Base-by-base conservation (phyloP, 345 rosid genomes). In the Aethionema arabicum region DNA sequence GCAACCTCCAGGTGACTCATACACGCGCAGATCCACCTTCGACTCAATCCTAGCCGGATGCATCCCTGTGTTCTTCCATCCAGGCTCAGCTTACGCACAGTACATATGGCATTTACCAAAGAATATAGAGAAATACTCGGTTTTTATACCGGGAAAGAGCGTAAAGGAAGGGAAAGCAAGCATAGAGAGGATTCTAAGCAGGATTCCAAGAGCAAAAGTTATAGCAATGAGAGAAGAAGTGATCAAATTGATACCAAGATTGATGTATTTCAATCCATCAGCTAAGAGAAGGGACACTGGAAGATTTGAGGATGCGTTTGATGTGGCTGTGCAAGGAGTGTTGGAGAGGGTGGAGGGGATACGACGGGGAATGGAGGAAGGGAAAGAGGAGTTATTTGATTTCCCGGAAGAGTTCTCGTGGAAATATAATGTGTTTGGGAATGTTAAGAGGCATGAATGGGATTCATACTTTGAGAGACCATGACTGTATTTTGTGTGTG, bases 31-130 rank as follows among this genome's bases (percentile, higher is more conserved):
- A 21, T 91, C 98, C 1, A 75, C 86, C 7, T 88, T 88, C 6
- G 98, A 91, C 72, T 83, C 98, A 0, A 88, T 91, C 15, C 29
- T 88, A 55, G 82, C 87, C 0, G 98, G 98, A 10, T 91, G 98
- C 59, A 87, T 91, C 49, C 95, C 98, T 0, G 96, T 91, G 47
- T 91, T 88, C 76, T 91, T 91, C 79, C 95, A 91, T 55, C 88
- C 95, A 0, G 95, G 91, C 0, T 86, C 98, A 1, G 89, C 86
- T 11, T 91, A 88, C 42, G 95, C 78, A 3, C 96, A 91, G 43
- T 88, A 88, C 52, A 12, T 79, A 39, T 91, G 98, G 95, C 96
- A 91, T 65, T 68, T 91, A 4, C 95, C 98, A 0, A 79, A 66
- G 69, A 85, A 86, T 43, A 78, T 78, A 4, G 32, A 38, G 0